Evolutionary conservation across 306 rosid genomes (phyloP), one percentile per base, ranked within the genome.

Genomic region (Dalbergia cochinchinensis): DNA sequence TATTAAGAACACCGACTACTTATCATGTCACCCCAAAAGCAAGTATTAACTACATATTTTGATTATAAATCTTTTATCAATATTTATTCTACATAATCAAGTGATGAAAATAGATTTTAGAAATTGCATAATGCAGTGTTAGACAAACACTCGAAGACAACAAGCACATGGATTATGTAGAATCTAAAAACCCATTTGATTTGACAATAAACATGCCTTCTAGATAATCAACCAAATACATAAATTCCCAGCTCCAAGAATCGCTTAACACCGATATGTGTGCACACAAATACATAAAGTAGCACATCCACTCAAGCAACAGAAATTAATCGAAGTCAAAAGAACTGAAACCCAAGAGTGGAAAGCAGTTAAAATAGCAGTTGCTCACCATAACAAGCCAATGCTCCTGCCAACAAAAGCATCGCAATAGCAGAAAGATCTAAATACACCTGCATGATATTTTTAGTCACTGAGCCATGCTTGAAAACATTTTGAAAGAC

Each of bases 301-400:
- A 65, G 31, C 53, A 44, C 44, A 79, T 41, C 72, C 67, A 55
- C 51, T 41, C 53, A 26, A 83, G 78, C 20, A 68, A 60, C 39
- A 74, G 47, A 50, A 53, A 58, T 6, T 0, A 51, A 84, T 62
- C 16, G 72, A 55, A 44, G 59, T 47, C 31, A 64, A 76, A 69
- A 26, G 20, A 26, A 78, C 58, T 35, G 18, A 54, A 84, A 44
- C 33, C 20, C 57, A 5, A 53, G 47, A 75, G 68, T 62, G 76
- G 78, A 69, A 73, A 82, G 81, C 42, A 59, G 48, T 50, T 65
- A 53, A 44, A 88, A 71, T 63, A 53, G 72, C 19, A 66, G 74
- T 62, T 64, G 54, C 94, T 82, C 76, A 89, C 99, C 99, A 72
- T 95, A 95, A 82, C 91, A 91, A 15, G 96, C 97, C 64, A 95